phyloP scores from a whole-genome alignment of 495 filamentous ascomycete genomes.

The Endocarpon pusillum region DNA sequence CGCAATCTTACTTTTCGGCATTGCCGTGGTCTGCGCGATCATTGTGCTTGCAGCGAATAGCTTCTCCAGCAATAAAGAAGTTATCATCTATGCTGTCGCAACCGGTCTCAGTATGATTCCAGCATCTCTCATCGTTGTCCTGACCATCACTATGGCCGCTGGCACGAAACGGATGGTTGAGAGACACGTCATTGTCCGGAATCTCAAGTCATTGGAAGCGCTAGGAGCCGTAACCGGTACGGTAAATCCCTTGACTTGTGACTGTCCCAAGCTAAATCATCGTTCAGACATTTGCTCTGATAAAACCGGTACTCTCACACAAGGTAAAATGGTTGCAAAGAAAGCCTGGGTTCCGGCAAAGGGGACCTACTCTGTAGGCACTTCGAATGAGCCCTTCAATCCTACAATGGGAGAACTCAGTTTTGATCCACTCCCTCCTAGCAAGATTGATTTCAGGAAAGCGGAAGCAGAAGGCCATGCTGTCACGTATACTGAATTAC shows the following conservation, averaged over 20 bases:
- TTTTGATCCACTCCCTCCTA: conserved; percentile 19
- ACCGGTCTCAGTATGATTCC: conserved; percentile 56
- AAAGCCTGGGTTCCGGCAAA: conserved; percentile 60
- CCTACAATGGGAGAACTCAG: conserved; percentile 35
- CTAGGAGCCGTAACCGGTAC: conserved; percentile 51
- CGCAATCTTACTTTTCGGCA: conserved; percentile 47
- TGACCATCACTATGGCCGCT: conserved; percentile 61
- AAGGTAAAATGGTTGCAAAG: conserved; percentile 63
- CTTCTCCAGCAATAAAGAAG: conserved; percentile 40
- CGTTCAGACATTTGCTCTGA: conserved; percentile 62
- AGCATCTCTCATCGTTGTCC: conserved; percentile 55
- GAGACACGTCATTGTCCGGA: conserved; percentile 50
- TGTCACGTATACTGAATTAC: conserved; percentile 17
- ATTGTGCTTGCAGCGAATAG: conserved; percentile 46
- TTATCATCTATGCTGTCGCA: conserved; percentile 57
- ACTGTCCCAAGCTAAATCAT: too few species aligned
- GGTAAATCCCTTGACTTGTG: too few species aligned
- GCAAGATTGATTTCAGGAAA: conserved; percentile 12
- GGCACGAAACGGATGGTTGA: conserved; percentile 58
- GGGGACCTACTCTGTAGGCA: conserved; percentile 43
- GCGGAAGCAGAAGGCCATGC: conserved; percentile 12
- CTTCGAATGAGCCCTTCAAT: conserved; percentile 37
- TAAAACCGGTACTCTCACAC: conserved; percentile 56
- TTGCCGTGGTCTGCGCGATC: conserved; percentile 54
- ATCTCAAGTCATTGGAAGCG: conserved; percentile 48